Base-by-base conservation (phyloP, 805 yeast species). In the Candida xyloterini region DNA sequence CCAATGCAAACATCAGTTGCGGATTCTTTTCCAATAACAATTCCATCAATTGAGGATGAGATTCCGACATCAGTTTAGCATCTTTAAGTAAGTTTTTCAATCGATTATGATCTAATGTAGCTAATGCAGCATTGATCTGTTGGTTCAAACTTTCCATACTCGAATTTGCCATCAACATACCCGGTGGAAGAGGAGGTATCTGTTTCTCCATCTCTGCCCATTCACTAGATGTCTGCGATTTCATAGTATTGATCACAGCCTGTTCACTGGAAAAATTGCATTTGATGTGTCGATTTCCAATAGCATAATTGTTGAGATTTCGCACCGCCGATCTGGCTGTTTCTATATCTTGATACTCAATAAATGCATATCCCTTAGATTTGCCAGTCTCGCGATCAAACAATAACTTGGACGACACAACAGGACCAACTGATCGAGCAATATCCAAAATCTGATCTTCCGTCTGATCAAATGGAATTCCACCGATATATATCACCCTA, bases 251-350 rank as follows among this genome's bases (percentile, higher is more conserved):
- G 11, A 42, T 33, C 15, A 54, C 46, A 34, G 68, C 57, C 24
- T 66, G 63, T 36, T 82, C 85, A 43, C 74, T 73, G 10, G 87
- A 75, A 56, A 79, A 84, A 24, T 87, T 84, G 53, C 96, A 93
- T 47, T 82, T 77, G 35, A 91, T 62, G 27, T 66, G 71, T 47
- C 96, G 66, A 31, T 74, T 74, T 1, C 95, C 95, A 40, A 87
- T 76, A 29, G 75, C 72, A 62, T 81, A 83, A 48, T 86, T 84
- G 60, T 86, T 85, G 47, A 91, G 66, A 63, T 91, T 91, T 46
- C 97, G 69, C 20, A 89, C 95, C 0, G 98, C 97, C 14, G 91
- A 80, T 2, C 86, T 79, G 5, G 96, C 96, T 0, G 96, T 84
- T 52, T 86, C 95, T 10, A 76, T 67, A 59, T 91, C 95, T 34